Evolutionary conservation across 2,329 filamentous ascomycete genomes (phyloP).

Genomic region (Paecilomyces formosus): DNA sequence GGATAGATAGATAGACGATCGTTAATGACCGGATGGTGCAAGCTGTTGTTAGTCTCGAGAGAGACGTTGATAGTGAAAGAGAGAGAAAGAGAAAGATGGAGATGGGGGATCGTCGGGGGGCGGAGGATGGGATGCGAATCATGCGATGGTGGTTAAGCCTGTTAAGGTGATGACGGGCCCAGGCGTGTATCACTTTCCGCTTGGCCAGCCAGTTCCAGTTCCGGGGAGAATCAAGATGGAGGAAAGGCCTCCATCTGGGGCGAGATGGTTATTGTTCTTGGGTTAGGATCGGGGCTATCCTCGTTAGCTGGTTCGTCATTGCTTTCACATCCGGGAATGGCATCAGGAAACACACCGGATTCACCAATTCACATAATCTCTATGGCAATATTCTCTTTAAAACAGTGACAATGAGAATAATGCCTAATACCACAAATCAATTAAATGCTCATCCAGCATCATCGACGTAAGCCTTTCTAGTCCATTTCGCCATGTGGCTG

Average conservation of each 20-base stretch:
- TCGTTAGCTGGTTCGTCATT: no score
- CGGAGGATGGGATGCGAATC: neutral
- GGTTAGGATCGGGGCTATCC: no score
- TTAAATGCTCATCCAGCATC: no score
- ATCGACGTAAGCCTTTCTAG: neutral
- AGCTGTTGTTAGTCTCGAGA: neutral
- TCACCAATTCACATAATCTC: neutral
- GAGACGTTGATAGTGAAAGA: neutral
- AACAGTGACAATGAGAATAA: no score
- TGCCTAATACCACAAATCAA: no score
- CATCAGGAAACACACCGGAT: neutral
- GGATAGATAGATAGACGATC: neutral
- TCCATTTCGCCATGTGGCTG: neutral
- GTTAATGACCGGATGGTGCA: neutral
- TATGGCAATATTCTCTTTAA: no score
- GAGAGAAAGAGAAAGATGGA: constrained; percentile 3
- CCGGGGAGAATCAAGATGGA: neutral
- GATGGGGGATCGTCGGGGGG: constrained; percentile 1
- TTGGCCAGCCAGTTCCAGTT: neutral
- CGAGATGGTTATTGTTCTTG: no score
- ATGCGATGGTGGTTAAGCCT: neutral
- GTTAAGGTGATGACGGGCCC: neutral
- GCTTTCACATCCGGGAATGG: neutral
- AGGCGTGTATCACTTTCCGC: neutral
- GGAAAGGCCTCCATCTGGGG: no score